These are phyloP conservation scores for Backusella luteola DNA, from an alignment of 192 early-diverging fungal genomes.

Conservation along the genomic window DNA sequence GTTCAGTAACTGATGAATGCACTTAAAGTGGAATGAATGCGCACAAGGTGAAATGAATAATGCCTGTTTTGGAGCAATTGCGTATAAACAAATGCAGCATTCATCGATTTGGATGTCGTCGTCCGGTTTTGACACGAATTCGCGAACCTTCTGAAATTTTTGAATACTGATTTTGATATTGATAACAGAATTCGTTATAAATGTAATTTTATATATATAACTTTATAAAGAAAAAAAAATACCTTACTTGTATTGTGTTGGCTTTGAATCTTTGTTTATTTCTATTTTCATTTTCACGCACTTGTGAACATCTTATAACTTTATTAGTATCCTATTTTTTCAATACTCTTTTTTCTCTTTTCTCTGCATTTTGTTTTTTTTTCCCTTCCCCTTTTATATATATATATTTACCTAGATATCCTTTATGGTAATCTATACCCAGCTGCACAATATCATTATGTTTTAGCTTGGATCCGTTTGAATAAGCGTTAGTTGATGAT, in stretches of 20 bases:
- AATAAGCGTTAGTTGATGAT: slow-evolving; percentile 80
- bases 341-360: background rate
- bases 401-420: slow-evolving; percentile 63
- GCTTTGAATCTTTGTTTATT: slow-evolving; percentile 35
- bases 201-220: background rate
- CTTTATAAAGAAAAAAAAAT: background rate
- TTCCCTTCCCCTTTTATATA: background rate
- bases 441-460: slow-evolving; percentile 94
- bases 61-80: slow-evolving; percentile 77
- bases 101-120: slow-evolving; percentile 37
- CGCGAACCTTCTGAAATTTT: background rate
- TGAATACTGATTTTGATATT: slow-evolving; percentile 36
- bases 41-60: slow-evolving; percentile 84
- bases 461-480: slow-evolving; percentile 72
- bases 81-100: slow-evolving; percentile 83
- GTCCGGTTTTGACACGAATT: background rate
- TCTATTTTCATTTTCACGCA: slow-evolving; percentile 89
- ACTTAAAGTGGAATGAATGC: slow-evolving; percentile 89
- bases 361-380: background rate
- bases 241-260: background rate
- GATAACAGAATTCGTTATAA: background rate
- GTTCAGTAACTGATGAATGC: slow-evolving; percentile 76
- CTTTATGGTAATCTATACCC: slow-evolving; percentile 94
- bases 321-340: background rate
- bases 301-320: slow-evolving; percentile 65